Conservation (phyloP, 2,329 filamentous ascomycete species). For the Verticillium zaregamsianum region DNA sequence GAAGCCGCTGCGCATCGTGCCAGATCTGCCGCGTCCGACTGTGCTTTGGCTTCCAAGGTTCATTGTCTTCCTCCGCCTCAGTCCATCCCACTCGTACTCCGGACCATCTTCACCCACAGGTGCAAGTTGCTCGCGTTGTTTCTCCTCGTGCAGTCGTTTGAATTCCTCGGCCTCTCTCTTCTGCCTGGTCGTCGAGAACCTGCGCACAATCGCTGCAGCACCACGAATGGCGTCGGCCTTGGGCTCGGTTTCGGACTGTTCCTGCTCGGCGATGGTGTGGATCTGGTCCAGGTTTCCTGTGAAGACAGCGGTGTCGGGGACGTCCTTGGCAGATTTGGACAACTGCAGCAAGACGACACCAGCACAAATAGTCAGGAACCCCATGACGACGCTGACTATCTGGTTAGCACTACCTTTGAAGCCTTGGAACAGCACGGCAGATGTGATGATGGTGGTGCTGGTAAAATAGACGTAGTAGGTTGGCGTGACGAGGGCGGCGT, state of each 20-base stretch:
- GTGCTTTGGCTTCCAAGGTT: slow-evolving; percentile 26
- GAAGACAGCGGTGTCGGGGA: slow-evolving; percentile 90
- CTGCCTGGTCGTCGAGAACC: slow-evolving; percentile 70
- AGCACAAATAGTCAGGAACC: slow-evolving; percentile 89
- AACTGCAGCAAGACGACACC: slow-evolving; percentile 90
- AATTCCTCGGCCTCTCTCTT: slow-evolving; percentile 79
- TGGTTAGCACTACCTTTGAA: slow-evolving; percentile 81
- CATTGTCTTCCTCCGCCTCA: slow-evolving; percentile 67
- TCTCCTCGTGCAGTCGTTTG: slow-evolving; percentile 75
- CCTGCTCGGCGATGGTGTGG: slow-evolving; percentile 89
- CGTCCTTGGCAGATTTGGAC: slow-evolving; percentile 97
- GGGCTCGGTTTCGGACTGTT: slow-evolving; percentile 93
- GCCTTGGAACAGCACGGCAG: slow-evolving; percentile 84
- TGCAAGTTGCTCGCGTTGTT: slow-evolving; percentile 63
- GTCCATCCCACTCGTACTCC: slow-evolving; percentile 82
- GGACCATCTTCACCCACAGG: slow-evolving; percentile 73
- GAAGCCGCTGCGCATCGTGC: slow-evolving; percentile 3
- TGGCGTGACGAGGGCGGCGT: slow-evolving; percentile 92
- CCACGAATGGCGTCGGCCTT: slow-evolving; percentile 96
- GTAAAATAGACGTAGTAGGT: slow-evolving; percentile 99
- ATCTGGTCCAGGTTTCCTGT: slow-evolving; percentile 91
- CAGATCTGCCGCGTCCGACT: slow-evolving; percentile 6
- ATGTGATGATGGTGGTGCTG: slow-evolving; percentile 89
- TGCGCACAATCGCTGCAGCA: slow-evolving; percentile 79
- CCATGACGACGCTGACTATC: slow-evolving; percentile 86